Evolutionary conservation across 2,329 filamentous ascomycete genomes (phyloP), one percentile per base, ranked within the genome.

Genomic region (Neonectria magnoliae): DNA sequence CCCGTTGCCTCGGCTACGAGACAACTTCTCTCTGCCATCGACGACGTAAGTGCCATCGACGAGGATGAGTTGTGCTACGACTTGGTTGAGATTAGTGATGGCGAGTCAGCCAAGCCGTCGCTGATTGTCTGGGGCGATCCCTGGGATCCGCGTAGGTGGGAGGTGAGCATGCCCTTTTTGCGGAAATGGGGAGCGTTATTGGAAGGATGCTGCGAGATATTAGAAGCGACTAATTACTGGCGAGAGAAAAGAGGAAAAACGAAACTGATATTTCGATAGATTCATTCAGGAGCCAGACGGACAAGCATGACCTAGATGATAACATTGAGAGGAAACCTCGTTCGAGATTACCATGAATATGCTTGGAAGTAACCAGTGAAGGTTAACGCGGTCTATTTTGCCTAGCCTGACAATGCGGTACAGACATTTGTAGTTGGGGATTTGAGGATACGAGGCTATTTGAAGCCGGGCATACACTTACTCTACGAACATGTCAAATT

Each of bases 111-210:
- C 9, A 57, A 50, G 29, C 38, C 62, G 1, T 45, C 57, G n/a
- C 62, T 86, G 1, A 75, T 85, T 11, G 79, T 85, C 3, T 86
- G 84, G 84, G 81, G 82, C 1, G 80, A 83, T 7, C 78, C 84
- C 1, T 83, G 78, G 77, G 78, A 85, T 58, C 63, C 77, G 3
- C 62, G 65, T 0, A 81, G 77, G 11, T 87, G 84, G 84, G 84
- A 87, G 66, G 74, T 81, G 1, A 84, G 79, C 0, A 76, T 79
- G n/a, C 54, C 62, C 0, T 86, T 87, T 64, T 66, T 81, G 11
- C 72, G 74, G 33, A 85, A 83, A 65, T 87, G 82, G 81, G 73
- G 66, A 2, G 76, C 76, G 70, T 57, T 82, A 29, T 31, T 82
- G 1, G 66, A 65, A 5, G 80, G 76, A 0, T 83, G 80, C 57